Conservation (phyloP, 495 filamentous ascomycete species). For the Eremomyces bilateralis region DNA sequence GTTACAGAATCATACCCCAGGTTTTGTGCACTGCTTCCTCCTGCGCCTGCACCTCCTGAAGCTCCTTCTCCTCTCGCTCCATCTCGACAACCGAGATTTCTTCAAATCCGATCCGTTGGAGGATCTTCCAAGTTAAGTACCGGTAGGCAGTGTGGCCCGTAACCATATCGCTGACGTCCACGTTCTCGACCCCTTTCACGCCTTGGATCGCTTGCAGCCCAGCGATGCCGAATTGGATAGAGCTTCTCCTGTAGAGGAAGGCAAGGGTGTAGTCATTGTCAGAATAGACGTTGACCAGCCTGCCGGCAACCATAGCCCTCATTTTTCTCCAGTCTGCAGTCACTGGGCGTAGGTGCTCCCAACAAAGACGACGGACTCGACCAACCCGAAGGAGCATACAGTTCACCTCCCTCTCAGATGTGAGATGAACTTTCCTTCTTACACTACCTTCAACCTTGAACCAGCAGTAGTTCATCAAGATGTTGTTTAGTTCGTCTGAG, state of each 20-base stretch:
- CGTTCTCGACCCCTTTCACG: constrained; percentile 49
- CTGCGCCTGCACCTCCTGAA: constrained; percentile 32
- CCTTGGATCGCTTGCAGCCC: constrained; percentile 44
- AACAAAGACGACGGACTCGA: too few species aligned
- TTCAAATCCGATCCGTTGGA: constrained; percentile 45
- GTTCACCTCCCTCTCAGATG: too few species aligned
- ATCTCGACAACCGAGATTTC: constrained; percentile 35
- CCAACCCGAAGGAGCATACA: too few species aligned
- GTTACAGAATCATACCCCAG: too few species aligned
- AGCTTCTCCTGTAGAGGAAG: constrained; percentile 57
- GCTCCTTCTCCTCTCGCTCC: constrained; percentile 33
- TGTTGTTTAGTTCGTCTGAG: too few species aligned
- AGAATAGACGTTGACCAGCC: constrained; percentile 57
- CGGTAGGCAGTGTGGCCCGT: constrained; percentile 54
- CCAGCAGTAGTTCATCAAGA: too few species aligned
- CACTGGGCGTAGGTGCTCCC: too few species aligned
- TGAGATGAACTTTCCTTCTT: too few species aligned
- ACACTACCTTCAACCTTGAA: too few species aligned
- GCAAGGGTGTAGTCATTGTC: constrained; percentile 57
- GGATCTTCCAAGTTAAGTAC: constrained; percentile 42
- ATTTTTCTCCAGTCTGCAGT: constrained; percentile 46
- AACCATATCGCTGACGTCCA: constrained; percentile 51
- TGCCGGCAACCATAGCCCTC: constrained; percentile 47
- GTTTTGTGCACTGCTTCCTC: too few species aligned
- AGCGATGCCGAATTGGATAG: constrained; percentile 54